Evolutionary conservation across 345 rosid genomes (phyloP), one percentile per base, ranked within the genome.

Genomic region (Hypericum androsaemum): DNA sequence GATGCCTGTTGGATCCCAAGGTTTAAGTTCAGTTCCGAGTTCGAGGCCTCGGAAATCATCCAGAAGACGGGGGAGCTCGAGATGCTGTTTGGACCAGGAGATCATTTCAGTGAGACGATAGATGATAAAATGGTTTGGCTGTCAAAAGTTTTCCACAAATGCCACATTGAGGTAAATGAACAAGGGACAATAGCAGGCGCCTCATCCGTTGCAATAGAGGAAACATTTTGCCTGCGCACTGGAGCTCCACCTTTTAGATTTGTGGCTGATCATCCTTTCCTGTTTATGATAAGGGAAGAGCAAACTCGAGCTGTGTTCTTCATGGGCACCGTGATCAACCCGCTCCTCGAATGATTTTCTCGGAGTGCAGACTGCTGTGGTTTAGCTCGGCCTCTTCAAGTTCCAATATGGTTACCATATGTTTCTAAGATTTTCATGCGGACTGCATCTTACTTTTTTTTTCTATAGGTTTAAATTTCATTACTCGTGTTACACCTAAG

Each of bases 161-260:
- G 60, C 5, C 10, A 22, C 53, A 48, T 59, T 13, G 52, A 63
- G 42, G 61, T 55, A 12, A 38, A 48, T 28, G 49, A 58, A 43
- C 37, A 54, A 36, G 74, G 63, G 28, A 43, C 66, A 0, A 59
- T 60, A 52, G 65, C 63, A 12, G 70, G 63, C 16, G 53, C 54
- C 12, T 39, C 50, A 22, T 22, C 32, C 32, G 32, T 4, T 22
- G 4, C 4, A 22, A 4, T 22, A 22, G 4, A 1, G 32, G 4
- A 4, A 22, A 1, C 1, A 22, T 1, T 22, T 1, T 22, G 32
- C 32, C 32, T 22, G 2, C 1, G 32, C 32, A 22, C 4, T 4
- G 1, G 2, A 22, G 2, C 2, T 22, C 2, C 1, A 22, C 32
- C 32, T 22, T 22, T 22, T 4, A 22, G 32, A 22, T 46, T 46